Percentiles rank a stretch among this genome's conserved stretches.
Evolutionary conservation across 768 basidiomycete genomes (phyloP).

Genomic region (Pleurotus djamor): DNA sequence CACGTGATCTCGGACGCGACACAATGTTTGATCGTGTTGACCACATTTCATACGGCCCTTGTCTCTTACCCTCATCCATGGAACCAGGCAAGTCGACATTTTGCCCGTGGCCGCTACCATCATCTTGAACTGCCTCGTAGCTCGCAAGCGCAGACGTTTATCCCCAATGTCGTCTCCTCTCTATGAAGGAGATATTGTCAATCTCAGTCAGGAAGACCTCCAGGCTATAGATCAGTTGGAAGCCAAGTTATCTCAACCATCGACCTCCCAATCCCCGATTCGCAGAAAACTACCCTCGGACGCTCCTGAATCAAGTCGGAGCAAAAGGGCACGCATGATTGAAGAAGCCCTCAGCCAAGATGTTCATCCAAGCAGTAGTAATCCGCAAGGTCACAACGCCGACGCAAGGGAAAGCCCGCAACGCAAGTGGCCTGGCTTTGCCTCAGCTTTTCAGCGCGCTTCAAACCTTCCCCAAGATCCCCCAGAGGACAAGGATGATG

Average conservation of each 20-base stretch:
- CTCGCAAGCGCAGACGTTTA: constrained; percentile 57
- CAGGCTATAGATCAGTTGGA: constrained; percentile 54
- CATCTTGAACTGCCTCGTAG: constrained; percentile 29
- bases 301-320: neutral
- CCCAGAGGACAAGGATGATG: constrained; percentile 24
- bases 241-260: constrained; percentile 36
- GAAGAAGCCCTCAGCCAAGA: constrained; percentile 6
- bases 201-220: constrained; percentile 55
- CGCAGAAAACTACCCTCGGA: constrained; percentile 10
- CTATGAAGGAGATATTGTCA: constrained; percentile 51
- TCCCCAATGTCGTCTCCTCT: constrained; percentile 50
- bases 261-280: constrained; percentile 6
- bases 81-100: neutral
- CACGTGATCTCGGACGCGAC: neutral
- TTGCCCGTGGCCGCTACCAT: constrained; percentile 4
- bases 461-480: constrained; percentile 5
- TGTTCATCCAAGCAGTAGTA: constrained; percentile 37
- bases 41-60: neutral
- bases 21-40: neutral
- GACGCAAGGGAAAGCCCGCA: too few species aligned
- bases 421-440: constrained; percentile 15
- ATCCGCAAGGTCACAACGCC: too few species aligned
- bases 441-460: constrained; percentile 23
- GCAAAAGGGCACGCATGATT: constrained; percentile 2
- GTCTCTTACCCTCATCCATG: neutral